Evolutionary conservation across 1,284 basidiomycete species (phyloP).

Genomic region (Tranzscheliella williamsii): DNA sequence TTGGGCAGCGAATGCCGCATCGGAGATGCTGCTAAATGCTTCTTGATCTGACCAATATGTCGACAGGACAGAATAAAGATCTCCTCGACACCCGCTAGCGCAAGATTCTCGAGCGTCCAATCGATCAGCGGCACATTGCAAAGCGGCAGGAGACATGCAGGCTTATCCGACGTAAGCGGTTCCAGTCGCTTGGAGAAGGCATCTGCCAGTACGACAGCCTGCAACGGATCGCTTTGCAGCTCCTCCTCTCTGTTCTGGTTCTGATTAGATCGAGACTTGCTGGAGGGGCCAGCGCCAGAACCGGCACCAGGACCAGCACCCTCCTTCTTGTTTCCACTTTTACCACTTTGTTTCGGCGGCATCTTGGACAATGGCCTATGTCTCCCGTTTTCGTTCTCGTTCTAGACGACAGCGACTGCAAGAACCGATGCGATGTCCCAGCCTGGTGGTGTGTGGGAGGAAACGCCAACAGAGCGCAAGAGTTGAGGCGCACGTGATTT

Average conservation of each 20-base stretch:
- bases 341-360: slow-evolving; percentile 26
- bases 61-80: slow-evolving; percentile 83
- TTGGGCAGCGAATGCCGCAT: slow-evolving; percentile 54
- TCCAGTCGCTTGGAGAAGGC: slow-evolving; percentile 91
- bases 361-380: too few species aligned
- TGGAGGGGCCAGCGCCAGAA: slow-evolving; percentile 9
- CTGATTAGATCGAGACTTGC: slow-evolving; percentile 30
- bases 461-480: too few species aligned
- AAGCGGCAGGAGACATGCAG: slow-evolving; percentile 79
- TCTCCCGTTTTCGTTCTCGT: too few species aligned
- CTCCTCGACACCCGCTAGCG: slow-evolving; percentile 88
- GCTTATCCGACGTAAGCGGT: slow-evolving; percentile 70
- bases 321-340: slow-evolving; percentile 9
- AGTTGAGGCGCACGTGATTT: too few species aligned
- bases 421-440: too few species aligned
- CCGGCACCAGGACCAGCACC: not conserved
- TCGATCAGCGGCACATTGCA: slow-evolving; percentile 90
- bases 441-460: too few species aligned
- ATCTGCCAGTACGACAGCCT: slow-evolving; percentile 90
- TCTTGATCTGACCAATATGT: slow-evolving; percentile 42
- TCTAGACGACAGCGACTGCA: not conserved
- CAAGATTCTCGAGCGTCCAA: slow-evolving; percentile 93
- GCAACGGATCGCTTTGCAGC: slow-evolving; percentile 65
- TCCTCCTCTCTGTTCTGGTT: slow-evolving; percentile 32
- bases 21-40: slow-evolving; percentile 69